Percentiles rank a stretch among this genome's conserved stretches.
Evolutionary conservation across 352 stramenopile species (phyloP).

Genomic region (Globisporangium perplexum): DNA sequence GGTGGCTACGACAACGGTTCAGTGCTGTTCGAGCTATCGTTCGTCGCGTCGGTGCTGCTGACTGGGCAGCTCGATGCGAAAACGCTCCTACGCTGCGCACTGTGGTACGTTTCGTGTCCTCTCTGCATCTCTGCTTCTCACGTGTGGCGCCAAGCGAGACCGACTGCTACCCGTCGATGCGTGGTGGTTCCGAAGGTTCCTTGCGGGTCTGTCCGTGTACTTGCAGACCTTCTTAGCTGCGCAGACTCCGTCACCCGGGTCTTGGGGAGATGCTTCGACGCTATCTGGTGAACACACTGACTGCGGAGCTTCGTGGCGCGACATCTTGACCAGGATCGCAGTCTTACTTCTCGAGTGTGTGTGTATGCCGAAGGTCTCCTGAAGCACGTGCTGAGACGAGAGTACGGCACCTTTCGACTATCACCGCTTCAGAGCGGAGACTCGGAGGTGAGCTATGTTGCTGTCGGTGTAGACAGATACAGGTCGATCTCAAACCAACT

Average conservation of each 20-base stretch:
- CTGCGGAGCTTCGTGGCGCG: neutral
- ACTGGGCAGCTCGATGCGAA: slow-evolving; percentile 14
- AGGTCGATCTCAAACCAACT: too few species aligned
- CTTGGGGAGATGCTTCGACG: slow-evolving; percentile 88
- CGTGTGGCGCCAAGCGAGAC: neutral
- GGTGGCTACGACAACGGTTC: too few species aligned
- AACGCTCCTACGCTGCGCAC: slow-evolving; percentile 15
- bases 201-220: slow-evolving; percentile 28
- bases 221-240: slow-evolving; percentile 22
- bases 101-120: slow-evolving; percentile 21
- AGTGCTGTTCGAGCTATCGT: slow-evolving; percentile 86
- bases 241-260: slow-evolving; percentile 41
- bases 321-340: neutral
- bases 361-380: too few species aligned
- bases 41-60: slow-evolving; percentile 57
- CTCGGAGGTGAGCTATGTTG: slow-evolving; percentile 23
- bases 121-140: too few species aligned
- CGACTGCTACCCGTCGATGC: neutral
- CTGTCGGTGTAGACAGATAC: too few species aligned
- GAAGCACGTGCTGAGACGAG: slow-evolving; percentile 69
- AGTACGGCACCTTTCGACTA: slow-evolving; percentile 92
- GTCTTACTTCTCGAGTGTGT: too few species aligned
- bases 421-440: slow-evolving; percentile 49
- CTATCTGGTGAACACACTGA: slow-evolving; percentile 33
- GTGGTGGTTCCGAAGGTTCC: slow-evolving; percentile 15